Base-by-base conservation (phyloP, 1,139 yeast species). In the Entelexis sorbosivorans region DNA sequence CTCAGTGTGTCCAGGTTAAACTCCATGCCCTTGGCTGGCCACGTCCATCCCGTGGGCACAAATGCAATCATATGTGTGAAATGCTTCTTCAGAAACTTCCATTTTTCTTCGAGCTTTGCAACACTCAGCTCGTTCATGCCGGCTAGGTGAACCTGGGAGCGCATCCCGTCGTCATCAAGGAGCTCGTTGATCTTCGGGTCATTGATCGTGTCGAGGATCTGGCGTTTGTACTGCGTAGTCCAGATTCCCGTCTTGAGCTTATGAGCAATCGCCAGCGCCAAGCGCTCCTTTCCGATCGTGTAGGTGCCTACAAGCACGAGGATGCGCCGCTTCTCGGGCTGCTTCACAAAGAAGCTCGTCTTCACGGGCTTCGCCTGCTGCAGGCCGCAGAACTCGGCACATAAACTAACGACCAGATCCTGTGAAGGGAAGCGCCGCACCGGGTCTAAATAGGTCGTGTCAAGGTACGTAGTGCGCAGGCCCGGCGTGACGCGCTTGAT, bases 21-120 rank as follows among this genome's bases (percentile, higher is more conserved):
- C n/a, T 24, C 38, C 9, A 32, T 36, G 2, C 57, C 55, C 9
- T 59, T 58, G 7, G 63, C 60, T 47, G 64, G 60, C 63, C 77
- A 81, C 1, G 86, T 72, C 96, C 96, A 89, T 0, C 96, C 97
- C 0, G 96, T 87, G 0, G 96, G 96, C 35, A 60, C 58, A 48
- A 67, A 63, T 3, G 68, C 70, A 4, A 66, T 50, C 31, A 66
- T 39, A 36, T 65, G 66, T 7, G 66, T 60, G 50, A 57, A 66
- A 14, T 57, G 57, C 44, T 58, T 59, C 11, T 53, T 54, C 19
- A 60, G 48, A 10, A 51, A 44, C 38, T 54, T 50, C 64, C 64
- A 64, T 29, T 60, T 59, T 16, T 50, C 56, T 17, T 58, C 58
- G 13, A 67, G 54, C 26, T 52, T 57, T 61, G 75, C 64, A 54